Base-by-base conservation (phyloP, 2,329 filamentous ascomycete genomes). In the Trichoderma pleuroti region DNA sequence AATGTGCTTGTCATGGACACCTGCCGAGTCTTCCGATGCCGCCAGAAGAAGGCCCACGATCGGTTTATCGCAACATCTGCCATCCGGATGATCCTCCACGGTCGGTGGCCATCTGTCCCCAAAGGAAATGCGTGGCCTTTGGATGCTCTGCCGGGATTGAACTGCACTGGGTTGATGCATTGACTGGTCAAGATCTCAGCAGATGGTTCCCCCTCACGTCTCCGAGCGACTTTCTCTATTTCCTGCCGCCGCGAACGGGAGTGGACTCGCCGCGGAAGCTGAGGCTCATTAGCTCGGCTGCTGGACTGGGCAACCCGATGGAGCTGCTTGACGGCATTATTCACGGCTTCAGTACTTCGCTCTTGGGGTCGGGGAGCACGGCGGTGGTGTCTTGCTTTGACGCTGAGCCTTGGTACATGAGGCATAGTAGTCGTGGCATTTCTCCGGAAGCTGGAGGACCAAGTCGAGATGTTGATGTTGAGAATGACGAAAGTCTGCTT, bases 91-190 rank as follows among this genome's bases (percentile, higher is more conserved):
- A 91, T 72, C 87, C 87, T 18, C 90, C 90, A 14, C 85, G 87
- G n/a, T 90, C 87, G 49, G 85, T 91, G 11, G 86, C 89, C 0
- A 86, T 92, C 39, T 91, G 87, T 74, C 89, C 89, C n/a, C 86
- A 89, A 70, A 84, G 87, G 59, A 84, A 85, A 64, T 91, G 88
- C 74, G 86, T 91, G 39, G 89, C 88, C 10, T 92, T 91, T 80
- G 90, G 90, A 16, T 90, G 87, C 73, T 84, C 85, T 14, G 82
- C 85, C 9, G 87, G 89, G 1, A 87, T 91, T 66, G 89, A 91
- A 75, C 80, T 91, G 49, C 88, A 90, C 76, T 92, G 87, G 76
- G 79, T 84, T 65, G 82, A 85, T 77, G 82, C 80, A 70, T 74
- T 83, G 65, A 84, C 82, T 5, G 79, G 81, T 14, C 82, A 85